Evolutionary conservation across 768 basidiomycete species (phyloP).

Genomic region (Hysterangium stoloniferum): DNA sequence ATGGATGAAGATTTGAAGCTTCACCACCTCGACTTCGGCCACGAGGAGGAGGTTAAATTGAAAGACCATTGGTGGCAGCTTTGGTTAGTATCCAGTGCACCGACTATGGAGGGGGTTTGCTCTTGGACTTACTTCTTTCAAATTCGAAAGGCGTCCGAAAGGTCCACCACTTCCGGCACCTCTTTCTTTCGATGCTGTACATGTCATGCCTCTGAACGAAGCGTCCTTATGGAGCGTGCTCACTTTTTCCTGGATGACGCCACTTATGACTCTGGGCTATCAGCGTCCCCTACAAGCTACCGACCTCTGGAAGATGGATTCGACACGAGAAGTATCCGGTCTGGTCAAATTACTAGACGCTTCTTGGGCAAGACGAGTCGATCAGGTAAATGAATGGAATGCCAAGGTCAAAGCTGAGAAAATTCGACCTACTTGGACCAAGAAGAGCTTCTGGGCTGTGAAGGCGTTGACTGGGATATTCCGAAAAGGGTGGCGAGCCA

Average conservation of each 20-base stretch:
- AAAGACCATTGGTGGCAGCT: constrained; percentile 24
- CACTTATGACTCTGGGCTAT: constrained; percentile 47
- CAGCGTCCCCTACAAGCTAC: constrained; percentile 67
- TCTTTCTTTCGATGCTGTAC: constrained; percentile 46
- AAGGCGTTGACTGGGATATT: constrained; percentile 10
- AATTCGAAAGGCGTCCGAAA: constrained; percentile 60
- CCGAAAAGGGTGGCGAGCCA: constrained; percentile 18
- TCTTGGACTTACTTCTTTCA: neutral
- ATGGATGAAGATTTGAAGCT: too few species aligned
- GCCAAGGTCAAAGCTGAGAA: constrained; percentile 36
- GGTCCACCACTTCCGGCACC: constrained; percentile 52
- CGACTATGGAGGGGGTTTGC: neutral
- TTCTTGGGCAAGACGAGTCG: constrained; percentile 43
- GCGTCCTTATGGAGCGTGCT: constrained; percentile 53
- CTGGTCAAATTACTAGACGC: constrained; percentile 49
- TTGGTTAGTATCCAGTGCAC: neutral
- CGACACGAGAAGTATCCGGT: constrained; percentile 37
- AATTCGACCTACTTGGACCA: constrained; percentile 32
- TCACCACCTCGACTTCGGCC: constrained; percentile 17
- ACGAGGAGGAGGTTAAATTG: constrained; percentile 27
- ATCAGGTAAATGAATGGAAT: constrained; percentile 51
- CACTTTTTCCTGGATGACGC: constrained; percentile 58
- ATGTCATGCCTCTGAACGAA: constrained; percentile 48
- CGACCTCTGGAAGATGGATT: constrained; percentile 65
- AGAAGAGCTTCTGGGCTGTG: constrained; percentile 36